Percentiles rank a stretch among this genome's conserved stretches.
Conservation (phyloP, 441 rosid genomes). For the Erodium texanum region DNA sequence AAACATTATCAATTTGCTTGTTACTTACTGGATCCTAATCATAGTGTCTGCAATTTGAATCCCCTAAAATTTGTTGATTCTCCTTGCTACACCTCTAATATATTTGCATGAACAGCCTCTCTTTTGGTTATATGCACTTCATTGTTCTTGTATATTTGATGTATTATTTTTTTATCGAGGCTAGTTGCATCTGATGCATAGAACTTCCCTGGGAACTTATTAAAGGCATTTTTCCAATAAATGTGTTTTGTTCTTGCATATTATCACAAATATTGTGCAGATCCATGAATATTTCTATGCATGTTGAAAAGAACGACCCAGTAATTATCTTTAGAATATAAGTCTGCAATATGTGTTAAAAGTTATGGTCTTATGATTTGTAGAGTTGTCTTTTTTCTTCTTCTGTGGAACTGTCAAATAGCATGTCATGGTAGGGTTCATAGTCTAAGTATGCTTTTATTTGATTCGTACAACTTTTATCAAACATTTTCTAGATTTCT, state of each 20-base stretch:
- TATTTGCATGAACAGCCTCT: slow-evolving; percentile 1
- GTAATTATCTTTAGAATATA: background rate
- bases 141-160: background rate
- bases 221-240: slow-evolving; percentile 1
- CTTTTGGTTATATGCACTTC: background rate
- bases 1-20: background rate
- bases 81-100: background rate
- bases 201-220: background rate
- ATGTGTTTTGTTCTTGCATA: background rate
- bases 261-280: background rate
- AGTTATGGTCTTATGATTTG: background rate
- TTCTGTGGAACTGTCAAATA: background rate
- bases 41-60: background rate
- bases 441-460: too few species aligned
- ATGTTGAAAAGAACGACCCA: background rate
- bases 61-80: background rate
- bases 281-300: background rate
- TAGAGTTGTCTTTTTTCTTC: background rate
- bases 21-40: background rate
- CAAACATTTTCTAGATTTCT: too few species aligned
- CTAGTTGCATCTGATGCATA: background rate
- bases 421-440: background rate
- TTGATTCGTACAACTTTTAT: too few species aligned
- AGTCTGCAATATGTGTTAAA: background rate
- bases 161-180: background rate